phyloP scores from a whole-genome alignment of 73 alveolate species.

The Stentor coeruleus region DNA sequence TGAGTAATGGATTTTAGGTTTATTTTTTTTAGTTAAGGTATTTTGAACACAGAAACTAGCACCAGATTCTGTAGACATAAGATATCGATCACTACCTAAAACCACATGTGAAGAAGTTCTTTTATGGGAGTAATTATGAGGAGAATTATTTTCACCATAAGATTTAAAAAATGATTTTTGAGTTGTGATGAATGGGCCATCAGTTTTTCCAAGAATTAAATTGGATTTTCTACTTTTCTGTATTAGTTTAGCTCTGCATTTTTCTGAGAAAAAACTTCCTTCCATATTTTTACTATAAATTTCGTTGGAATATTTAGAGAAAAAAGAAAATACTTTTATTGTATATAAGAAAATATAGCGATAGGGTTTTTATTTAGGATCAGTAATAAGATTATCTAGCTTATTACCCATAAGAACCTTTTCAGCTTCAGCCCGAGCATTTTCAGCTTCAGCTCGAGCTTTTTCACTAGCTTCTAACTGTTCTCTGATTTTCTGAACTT shows the following conservation, averaged over 20 bases:
- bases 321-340: too few relatives aligned
- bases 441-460: too few relatives aligned
- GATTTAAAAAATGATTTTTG: neutral
- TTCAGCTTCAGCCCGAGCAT: too few relatives aligned
- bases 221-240: conserved; percentile 1
- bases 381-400: too few relatives aligned
- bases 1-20: neutral
- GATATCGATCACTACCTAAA: neutral
- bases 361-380: too few relatives aligned
- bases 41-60: neutral
- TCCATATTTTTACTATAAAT: too few relatives aligned
- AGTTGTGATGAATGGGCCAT: neutral
- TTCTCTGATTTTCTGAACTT: too few relatives aligned
- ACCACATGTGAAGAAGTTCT: neutral
- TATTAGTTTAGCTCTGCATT: neutral
- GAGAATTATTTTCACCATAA: neutral
- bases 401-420: too few relatives aligned
- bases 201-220: neutral
- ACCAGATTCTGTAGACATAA: neutral
- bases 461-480: too few relatives aligned
- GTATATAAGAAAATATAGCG: too few relatives aligned
- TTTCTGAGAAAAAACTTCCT: conserved; percentile 1
- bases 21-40: neutral
- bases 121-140: neutral
- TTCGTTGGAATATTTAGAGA: too few relatives aligned